phyloP scores from a whole-genome alignment of 148 eudicot genomes.

The Chenopodium quinoa region DNA sequence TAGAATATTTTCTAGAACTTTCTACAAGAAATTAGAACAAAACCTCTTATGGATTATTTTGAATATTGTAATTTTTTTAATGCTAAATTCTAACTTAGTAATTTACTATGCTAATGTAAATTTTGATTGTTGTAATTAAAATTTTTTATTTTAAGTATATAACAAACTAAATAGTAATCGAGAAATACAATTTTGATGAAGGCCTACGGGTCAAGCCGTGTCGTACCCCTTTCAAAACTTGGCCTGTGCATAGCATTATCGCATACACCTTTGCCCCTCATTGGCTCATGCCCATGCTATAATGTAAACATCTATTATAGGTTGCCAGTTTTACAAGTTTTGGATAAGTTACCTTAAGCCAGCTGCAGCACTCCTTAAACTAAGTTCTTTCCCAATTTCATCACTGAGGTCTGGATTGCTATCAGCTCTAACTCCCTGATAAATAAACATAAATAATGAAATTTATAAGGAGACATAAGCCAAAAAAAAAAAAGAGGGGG shows the following conservation, averaged over 20 bases:
- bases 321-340: slow-evolving; percentile 4
- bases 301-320: neutral
- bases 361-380: slow-evolving; percentile 74
- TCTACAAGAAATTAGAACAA: neutral
- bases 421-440: slow-evolving; percentile 81
- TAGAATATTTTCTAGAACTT: too few relatives aligned
- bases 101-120: neutral
- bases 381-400: slow-evolving; percentile 80
- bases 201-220: neutral
- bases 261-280: neutral
- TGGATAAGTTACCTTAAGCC: slow-evolving; percentile 63
- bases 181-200: neutral
- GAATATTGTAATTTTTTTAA: too few relatives aligned
- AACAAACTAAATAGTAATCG: neutral
- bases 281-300: neutral
- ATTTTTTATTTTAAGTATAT: neutral
- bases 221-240: neutral
- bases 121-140: neutral
- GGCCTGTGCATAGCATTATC: neutral
- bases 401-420: slow-evolving; percentile 54
- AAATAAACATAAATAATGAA: neutral
- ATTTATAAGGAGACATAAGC: neutral
- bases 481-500: too few relatives aligned
- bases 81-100: neutral
- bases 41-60: neutral